These are phyloP conservation scores for Paraglomus occultum DNA, from an alignment of 192 early-diverging fungal genomes.

Conservation along the genomic window DNA sequence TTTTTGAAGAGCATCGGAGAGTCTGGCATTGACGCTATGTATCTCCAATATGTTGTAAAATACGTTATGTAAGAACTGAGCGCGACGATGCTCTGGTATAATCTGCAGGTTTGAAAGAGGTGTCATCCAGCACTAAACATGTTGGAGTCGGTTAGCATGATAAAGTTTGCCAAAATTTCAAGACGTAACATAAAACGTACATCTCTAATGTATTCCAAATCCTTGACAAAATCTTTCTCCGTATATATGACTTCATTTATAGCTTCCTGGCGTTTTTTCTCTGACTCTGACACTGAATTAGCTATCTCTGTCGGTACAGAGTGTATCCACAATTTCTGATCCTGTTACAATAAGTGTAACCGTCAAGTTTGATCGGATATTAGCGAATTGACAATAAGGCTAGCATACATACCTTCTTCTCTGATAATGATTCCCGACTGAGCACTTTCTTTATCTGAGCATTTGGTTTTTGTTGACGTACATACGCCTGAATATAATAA, in stretches of 20 bases:
- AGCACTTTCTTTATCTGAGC: slow-evolving; percentile 38
- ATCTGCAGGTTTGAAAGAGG: slow-evolving; percentile 62
- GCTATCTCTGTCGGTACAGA: slow-evolving; percentile 74
- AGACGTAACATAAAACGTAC: slow-evolving; percentile 39
- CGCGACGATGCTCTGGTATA: slow-evolving; percentile 59
- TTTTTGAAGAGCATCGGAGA: slow-evolving; percentile 56
- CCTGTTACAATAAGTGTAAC: slow-evolving; percentile 38
- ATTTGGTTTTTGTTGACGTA: slow-evolving; percentile 38
- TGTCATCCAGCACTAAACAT: slow-evolving; percentile 58
- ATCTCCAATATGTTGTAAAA: slow-evolving; percentile 76
- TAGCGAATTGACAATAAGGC: not conserved
- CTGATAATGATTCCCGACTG: slow-evolving; percentile 41
- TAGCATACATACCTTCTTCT: slow-evolving; percentile 35
- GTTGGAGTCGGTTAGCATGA: too few relatives aligned
- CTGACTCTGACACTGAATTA: slow-evolving; percentile 65
- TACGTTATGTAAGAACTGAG: slow-evolving; percentile 73
- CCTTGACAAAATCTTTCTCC: slow-evolving; percentile 88
- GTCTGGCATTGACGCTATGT: slow-evolving; percentile 57
- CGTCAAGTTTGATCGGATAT: not conserved
- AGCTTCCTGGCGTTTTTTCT: slow-evolving; percentile 88
- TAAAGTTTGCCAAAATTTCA: not conserved
- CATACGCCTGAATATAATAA: not conserved
- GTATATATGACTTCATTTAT: slow-evolving; percentile 92
- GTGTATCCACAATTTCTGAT: slow-evolving; percentile 79
- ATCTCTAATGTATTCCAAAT: slow-evolving; percentile 76